Percentiles rank a stretch among this genome's conserved stretches.
Evolutionary conservation across 176 grass and related monocot genomes (phyloP).

Genomic region (barley (Hordeum vulgare)): DNA sequence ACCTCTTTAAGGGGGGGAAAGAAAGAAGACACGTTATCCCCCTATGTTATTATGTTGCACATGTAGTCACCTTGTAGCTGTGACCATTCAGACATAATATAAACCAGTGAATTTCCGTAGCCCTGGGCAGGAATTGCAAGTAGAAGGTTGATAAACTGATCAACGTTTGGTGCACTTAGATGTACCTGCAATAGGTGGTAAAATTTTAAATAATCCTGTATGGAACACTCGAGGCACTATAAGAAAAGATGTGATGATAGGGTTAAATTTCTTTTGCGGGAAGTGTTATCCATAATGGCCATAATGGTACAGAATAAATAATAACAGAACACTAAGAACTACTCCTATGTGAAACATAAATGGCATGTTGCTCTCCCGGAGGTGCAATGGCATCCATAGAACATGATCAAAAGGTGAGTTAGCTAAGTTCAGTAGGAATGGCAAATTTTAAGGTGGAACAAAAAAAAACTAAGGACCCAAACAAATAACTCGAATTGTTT

Average conservation of each 20-base stretch:
- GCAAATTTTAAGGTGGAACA: not conserved
- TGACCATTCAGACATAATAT: slow-evolving; percentile 95
- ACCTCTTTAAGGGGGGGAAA: not conserved
- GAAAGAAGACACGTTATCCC: not conserved
- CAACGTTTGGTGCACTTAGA: slow-evolving; percentile 79
- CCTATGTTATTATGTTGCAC: not conserved
- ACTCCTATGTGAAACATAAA: not conserved
- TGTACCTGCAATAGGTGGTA: slow-evolving; percentile 64
- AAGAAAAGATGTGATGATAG: not conserved
- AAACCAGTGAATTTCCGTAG: slow-evolving; percentile 57
- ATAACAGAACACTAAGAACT: not conserved
- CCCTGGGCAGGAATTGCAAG: slow-evolving; percentile 70
- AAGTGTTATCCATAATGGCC: not conserved
- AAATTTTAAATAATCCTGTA: not conserved
- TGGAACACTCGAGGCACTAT: not conserved
- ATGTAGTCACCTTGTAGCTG: slow-evolving; percentile 60
- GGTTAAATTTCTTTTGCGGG: not conserved
- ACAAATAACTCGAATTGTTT: not conserved
- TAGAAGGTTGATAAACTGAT: slow-evolving; percentile 85
- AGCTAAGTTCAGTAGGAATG: not conserved
- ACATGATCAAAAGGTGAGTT: not conserved
- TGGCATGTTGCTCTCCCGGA: not conserved
- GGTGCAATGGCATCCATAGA: not conserved
- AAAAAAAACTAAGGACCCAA: not conserved
- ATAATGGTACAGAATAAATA: not conserved